phyloP scores from a whole-genome alignment of 202 grass and related monocot species.

The Carex arenaria region DNA sequence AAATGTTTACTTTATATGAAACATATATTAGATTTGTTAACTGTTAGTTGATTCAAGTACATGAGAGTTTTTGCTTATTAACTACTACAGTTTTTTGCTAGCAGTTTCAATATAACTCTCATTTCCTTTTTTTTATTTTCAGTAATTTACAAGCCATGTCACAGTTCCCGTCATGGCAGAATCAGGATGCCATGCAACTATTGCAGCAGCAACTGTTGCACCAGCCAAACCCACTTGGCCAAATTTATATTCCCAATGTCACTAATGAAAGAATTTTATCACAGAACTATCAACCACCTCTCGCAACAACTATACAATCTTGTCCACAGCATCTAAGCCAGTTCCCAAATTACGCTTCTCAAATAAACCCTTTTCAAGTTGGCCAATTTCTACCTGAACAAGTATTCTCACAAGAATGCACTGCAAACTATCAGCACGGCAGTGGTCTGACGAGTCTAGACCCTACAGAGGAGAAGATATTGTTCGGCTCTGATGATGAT shows the following conservation, averaged over 20 bases:
- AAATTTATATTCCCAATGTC: not conserved
- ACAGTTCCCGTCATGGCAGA: not conserved
- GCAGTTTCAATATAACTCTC: not conserved
- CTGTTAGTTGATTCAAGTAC: not conserved
- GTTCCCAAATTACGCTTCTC: not conserved
- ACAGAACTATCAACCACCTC: not conserved
- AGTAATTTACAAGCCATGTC: slow-evolving; percentile 8
- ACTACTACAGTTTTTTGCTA: not conserved
- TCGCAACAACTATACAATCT: not conserved
- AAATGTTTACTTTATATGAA: not conserved
- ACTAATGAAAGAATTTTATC: not conserved
- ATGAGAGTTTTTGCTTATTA: not conserved
- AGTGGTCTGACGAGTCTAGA: slow-evolving; percentile 70
- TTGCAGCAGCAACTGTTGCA: slow-evolving; percentile 8
- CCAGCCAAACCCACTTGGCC: not conserved
- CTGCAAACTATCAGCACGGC: not conserved
- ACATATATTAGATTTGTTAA: not conserved
- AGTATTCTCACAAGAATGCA: slow-evolving; percentile 1
- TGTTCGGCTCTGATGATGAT: slow-evolving; percentile 54
- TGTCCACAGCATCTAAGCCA: not conserved
- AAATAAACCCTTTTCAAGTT: slow-evolving; percentile 1
- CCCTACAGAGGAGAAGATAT: slow-evolving; percentile 83
- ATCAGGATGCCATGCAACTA: not conserved
- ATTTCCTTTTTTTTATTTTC: not conserved
- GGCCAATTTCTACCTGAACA: not conserved